phyloP scores from a whole-genome alignment of 2,329 filamentous ascomycete species.

The Diplocarpon rosae region DNA sequence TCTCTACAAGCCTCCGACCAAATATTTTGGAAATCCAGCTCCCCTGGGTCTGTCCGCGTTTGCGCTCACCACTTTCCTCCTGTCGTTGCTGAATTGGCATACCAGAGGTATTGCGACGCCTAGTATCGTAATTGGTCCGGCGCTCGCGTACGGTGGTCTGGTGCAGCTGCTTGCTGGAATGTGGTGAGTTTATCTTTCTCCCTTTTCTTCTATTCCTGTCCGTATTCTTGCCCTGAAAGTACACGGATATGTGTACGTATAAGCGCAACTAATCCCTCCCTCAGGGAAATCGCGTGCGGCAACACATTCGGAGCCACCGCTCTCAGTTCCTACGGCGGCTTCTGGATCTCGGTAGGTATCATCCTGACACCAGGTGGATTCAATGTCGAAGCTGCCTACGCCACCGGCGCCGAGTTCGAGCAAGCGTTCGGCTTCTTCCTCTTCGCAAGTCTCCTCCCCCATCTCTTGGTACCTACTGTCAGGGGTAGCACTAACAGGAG shows the following conservation, averaged over 20 bases:
- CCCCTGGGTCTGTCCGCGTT: constrained; percentile 10
- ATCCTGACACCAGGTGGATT: constrained; percentile 58
- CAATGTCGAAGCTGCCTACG: constrained; percentile 44
- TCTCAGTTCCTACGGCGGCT: constrained; percentile 71
- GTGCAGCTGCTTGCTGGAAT: constrained; percentile 75
- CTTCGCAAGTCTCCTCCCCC: constrained; percentile 19
- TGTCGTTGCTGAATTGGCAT: constrained; percentile 63
- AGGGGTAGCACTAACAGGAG: not conserved
- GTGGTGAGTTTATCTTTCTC: constrained; percentile 48
- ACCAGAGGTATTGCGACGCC: constrained; percentile 47
- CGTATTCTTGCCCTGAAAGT: no score
- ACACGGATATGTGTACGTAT: not conserved
- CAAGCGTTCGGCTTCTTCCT: constrained; percentile 66
- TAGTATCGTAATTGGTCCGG: constrained; percentile 57
- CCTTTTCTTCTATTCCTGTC: no score
- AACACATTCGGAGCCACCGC: constrained; percentile 81
- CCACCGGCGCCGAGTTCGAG: constrained; percentile 33
- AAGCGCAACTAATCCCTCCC: not conserved
- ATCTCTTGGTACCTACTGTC: no score
- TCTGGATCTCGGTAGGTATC: constrained; percentile 70
- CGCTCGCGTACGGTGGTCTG: constrained; percentile 66
- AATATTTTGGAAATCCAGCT: constrained; percentile 51
- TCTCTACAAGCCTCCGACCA: constrained; percentile 44
- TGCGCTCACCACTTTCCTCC: constrained; percentile 36
- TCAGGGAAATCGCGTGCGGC: constrained; percentile 74